These are phyloP conservation scores for Logfia minima DNA, from an alignment of 129 eudicot genomes.

Conservation along the genomic window DNA sequence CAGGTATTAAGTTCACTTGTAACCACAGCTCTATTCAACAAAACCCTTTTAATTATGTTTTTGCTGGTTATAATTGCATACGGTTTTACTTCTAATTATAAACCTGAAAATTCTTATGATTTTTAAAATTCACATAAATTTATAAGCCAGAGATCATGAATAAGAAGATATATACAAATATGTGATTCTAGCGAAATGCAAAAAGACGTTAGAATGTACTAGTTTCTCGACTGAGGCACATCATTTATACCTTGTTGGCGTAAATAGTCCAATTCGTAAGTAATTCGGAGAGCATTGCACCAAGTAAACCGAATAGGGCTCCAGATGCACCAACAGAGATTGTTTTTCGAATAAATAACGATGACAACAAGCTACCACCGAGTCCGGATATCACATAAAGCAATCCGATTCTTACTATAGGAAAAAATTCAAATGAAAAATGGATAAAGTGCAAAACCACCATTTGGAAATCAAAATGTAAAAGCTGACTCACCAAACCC, in stretches of 20 bases:
- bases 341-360: conserved; percentile 49
- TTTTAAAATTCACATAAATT: no score
- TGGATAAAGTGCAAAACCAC: neutral
- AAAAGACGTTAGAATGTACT: no score
- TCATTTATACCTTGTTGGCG: conserved; percentile 52
- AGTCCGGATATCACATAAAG: conserved; percentile 64
- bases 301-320: conserved; percentile 84
- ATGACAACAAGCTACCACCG: conserved; percentile 71
- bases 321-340: conserved; percentile 97
- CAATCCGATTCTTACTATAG: conserved; percentile 61
- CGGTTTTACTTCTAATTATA: no score
- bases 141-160: no score
- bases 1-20: no score
- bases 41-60: no score
- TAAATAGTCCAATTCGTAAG: conserved; percentile 81
- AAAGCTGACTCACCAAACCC: conserved; percentile 54
- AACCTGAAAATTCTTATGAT: no score
- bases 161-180: no score
- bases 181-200: no score
- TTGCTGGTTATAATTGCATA: no score
- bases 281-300: conserved; percentile 89
- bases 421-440: conserved; percentile 5
- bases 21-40: no score
- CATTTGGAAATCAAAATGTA: neutral
- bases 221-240: no score